Base-by-base conservation (phyloP, 768 basidiomycete genomes). In the Pulveroboletus sp. region DNA sequence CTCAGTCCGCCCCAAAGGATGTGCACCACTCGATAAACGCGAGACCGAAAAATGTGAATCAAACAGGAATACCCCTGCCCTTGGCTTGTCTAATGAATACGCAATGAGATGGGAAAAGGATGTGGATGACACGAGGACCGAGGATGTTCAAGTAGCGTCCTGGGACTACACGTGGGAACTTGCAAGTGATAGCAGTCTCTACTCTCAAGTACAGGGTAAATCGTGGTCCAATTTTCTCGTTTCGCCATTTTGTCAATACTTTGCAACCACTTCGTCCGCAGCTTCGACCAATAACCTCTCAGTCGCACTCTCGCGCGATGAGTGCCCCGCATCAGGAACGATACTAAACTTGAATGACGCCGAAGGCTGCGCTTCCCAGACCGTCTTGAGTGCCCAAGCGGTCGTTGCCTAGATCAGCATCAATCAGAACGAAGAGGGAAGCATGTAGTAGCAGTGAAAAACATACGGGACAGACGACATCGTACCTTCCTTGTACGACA, bases 301-400 rank as follows among this genome's bases (percentile, higher is more conserved):
- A 9, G 72, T 94, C 3, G 84, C 85, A 1, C 71, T 61, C 69
- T 95, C 93, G 39, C 83, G 79, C 11, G 88, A 77, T 28, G 87
- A 90, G 66, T 96, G 93, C 0, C 93, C 93, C 3, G 93, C 92
- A 65, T 90, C 87, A 14, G 87, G 82, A 11, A 93, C 85, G 43
- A 93, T 78, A 52, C 81, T 74, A 6, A 94, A 67, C 42, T 41
- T 57, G 54, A 67, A 58, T 3, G 50, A 56, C 17, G 3, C 41
- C 32, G 18, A 51, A 9, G 81, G 79, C n/a, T 81, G 69, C 61
- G 92, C 87, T 1, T 90, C 90, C 80, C 87, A 92, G 8, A 71
- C 78, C 69, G 85, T 87, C 74, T 92, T 91, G 46, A 94, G 75
- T 1, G 76, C 81, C 63, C 81, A 86, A 8, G 92, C 91, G 6